Conservation (phyloP, 257 asterid genomes). For the Dorcoceras hygrometricum region DNA sequence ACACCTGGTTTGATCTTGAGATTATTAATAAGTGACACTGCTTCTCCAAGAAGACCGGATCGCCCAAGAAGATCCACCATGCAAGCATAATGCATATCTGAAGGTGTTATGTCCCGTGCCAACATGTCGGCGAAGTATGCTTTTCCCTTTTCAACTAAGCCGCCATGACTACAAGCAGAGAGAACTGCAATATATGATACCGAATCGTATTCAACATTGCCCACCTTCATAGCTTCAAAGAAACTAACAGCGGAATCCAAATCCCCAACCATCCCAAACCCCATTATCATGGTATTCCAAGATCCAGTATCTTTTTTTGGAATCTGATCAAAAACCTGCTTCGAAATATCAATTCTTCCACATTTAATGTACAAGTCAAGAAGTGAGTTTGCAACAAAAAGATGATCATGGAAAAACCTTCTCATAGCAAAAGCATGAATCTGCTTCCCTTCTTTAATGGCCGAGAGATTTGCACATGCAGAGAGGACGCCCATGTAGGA, state of each 20-base stretch:
- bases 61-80: conserved; percentile 87
- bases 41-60: conserved; percentile 60
- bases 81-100: conserved; percentile 75
- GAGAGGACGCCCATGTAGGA: conserved; percentile 70
- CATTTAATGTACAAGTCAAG: conserved; percentile 63
- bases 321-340: conserved; percentile 47
- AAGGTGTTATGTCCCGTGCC: conserved; percentile 46
- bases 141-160: conserved; percentile 53
- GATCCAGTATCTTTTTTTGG: conserved; percentile 53
- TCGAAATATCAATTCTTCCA: conserved; percentile 52
- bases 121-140: conserved; percentile 50
- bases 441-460: conserved; percentile 66
- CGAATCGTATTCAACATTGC: conserved; percentile 43
- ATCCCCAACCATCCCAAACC: conserved; percentile 74
- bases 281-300: conserved; percentile 74
- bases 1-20: conserved; percentile 43
- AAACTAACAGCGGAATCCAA: conserved; percentile 47
- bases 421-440: conserved; percentile 61
- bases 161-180: conserved; percentile 75
- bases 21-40: conserved; percentile 41
- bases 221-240: conserved; percentile 57
- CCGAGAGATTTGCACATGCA: conserved; percentile 61
- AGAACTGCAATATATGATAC: conserved; percentile 63
- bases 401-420: conserved; percentile 49
- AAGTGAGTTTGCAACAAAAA: conserved; percentile 64